These are phyloP conservation scores for Colletotrichum chrysophilum DNA, from an alignment of 2,329 filamentous ascomycete genomes.

Conservation along the genomic window DNA sequence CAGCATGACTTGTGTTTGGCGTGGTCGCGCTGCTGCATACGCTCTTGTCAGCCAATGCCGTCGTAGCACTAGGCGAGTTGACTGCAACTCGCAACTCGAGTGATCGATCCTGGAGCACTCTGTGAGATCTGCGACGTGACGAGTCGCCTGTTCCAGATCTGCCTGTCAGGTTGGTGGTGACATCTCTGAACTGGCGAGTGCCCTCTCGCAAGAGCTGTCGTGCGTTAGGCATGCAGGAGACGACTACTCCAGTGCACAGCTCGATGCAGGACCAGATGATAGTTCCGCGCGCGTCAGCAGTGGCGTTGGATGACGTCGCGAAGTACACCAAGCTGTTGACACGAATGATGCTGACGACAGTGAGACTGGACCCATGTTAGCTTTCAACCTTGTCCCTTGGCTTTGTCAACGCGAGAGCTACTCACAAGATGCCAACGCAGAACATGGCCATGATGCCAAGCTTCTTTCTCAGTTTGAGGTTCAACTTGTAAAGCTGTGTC, in stretches of 20 bases:
- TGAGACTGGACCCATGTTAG: slow-evolving; percentile 28
- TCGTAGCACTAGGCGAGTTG: neutral
- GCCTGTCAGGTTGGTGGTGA: neutral
- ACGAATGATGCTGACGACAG: slow-evolving; percentile 34
- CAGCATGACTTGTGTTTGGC: neutral
- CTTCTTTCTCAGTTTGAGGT: slow-evolving; percentile 40
- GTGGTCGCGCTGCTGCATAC: neutral
- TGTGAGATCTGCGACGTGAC: neutral
- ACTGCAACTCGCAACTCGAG: neutral
- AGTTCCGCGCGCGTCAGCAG: neutral
- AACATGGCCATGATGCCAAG: slow-evolving; percentile 41
- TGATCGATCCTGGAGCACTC: neutral
- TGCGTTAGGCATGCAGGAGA: slow-evolving; percentile 1
- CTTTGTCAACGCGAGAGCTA: neutral
- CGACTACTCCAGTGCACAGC: neutral
- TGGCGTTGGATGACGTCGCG: slow-evolving; percentile 16
- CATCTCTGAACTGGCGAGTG: neutral
- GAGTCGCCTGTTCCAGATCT: neutral
- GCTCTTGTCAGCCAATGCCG: neutral
- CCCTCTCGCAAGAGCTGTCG: neutral
- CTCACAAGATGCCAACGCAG: slow-evolving; percentile 29
- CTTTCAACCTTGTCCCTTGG: neutral
- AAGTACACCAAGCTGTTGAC: slow-evolving; percentile 48
- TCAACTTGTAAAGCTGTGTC: slow-evolving; percentile 33
- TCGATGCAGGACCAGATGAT: slow-evolving; percentile 1